Evolutionary conservation across 2,329 filamentous ascomycete genomes (phyloP).

Genomic region (Rhynchosporium agropyri): DNA sequence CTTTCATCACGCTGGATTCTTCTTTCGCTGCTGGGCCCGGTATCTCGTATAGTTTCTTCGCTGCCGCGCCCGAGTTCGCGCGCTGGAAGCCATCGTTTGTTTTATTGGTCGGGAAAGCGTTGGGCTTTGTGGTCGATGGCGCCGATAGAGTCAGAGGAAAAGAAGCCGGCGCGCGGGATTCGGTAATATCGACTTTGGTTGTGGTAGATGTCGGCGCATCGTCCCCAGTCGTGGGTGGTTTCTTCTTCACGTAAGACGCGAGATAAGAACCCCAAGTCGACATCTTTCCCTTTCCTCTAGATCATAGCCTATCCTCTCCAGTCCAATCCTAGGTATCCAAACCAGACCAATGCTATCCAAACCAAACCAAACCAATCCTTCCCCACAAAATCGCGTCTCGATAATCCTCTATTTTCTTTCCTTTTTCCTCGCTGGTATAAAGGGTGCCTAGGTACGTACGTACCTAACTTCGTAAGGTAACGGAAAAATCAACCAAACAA

Average conservation of each 20-base stretch:
- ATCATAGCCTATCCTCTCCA: not conserved
- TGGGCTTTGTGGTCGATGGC: not conserved
- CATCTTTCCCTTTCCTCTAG: slow-evolving; percentile 3
- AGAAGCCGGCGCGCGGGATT: not conserved
- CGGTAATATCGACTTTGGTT: not conserved
- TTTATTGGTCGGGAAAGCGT: not conserved
- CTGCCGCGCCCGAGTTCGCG: not conserved
- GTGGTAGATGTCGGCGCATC: not conserved
- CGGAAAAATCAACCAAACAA: no score
- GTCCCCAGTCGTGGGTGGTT: not conserved
- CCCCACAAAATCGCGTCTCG: no score
- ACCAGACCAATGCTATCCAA: no score
- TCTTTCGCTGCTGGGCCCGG: not conserved
- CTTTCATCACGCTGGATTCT: slow-evolving; percentile 2
- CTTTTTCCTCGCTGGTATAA: no score
- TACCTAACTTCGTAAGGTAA: no score
- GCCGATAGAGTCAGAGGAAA: not conserved
- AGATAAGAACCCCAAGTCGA: slow-evolving; percentile 21
- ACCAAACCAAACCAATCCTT: no score
- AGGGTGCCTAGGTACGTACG: no score
- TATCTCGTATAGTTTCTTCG: slow-evolving; percentile 22
- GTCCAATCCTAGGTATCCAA: no score
- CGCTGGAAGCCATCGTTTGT: slow-evolving; percentile 13
- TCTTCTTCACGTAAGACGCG: slow-evolving; percentile 24
- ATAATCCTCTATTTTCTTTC: no score